Base-by-base conservation (phyloP, 2,329 filamentous ascomycete genomes). In the Basipetospora sp. region DNA sequence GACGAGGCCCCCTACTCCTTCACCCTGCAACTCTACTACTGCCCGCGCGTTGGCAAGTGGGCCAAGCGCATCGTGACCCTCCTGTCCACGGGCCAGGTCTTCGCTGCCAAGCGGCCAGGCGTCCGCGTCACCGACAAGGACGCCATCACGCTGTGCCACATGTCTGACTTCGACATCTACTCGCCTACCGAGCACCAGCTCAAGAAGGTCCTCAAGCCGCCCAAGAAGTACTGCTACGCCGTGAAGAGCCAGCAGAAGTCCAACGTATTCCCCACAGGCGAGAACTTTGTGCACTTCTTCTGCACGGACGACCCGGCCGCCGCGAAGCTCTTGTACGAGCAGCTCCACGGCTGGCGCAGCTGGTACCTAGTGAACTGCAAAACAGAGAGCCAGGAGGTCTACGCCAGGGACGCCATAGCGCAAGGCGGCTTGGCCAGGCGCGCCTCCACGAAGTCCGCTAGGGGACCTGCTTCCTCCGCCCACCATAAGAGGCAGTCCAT, bases 81-180 rank as follows among this genome's bases (percentile, higher is more conserved):
- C 20, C 67, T 79, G 4, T 64, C 65, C 8, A 80, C 80, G 40
- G 87, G 87, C 0, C 86, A 94, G 53, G 61, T 78, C 19, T 59
- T 67, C 32, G 65, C 77, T 18, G 71, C 81, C 29, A 94, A 90
- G 58, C 86, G 81, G 47, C 51, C 63, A 1, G 62, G 69, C n/a
- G 65, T 74, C 10, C 69, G 65, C 41, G 53, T 64, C 4, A 59
- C 62, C 1, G 73, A 77, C 34, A 83, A 85, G 53, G 80, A 87
- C 37, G 63, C 69, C 22, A 59, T 67, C 10, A 79, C 72, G 43
- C 64, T 94, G 25, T 94, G 84, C 54, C 85, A 93, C 57, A 56
- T 96, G 34, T 85, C 83, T 3, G 87, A 94, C 56, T 94, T 88
- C 54, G 88, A 96, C 51, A 80, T 94, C 34, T 94, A 94, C 58